Conservation (phyloP, 2,329 filamentous ascomycete genomes). For the Juglanconis oblonga region DNA sequence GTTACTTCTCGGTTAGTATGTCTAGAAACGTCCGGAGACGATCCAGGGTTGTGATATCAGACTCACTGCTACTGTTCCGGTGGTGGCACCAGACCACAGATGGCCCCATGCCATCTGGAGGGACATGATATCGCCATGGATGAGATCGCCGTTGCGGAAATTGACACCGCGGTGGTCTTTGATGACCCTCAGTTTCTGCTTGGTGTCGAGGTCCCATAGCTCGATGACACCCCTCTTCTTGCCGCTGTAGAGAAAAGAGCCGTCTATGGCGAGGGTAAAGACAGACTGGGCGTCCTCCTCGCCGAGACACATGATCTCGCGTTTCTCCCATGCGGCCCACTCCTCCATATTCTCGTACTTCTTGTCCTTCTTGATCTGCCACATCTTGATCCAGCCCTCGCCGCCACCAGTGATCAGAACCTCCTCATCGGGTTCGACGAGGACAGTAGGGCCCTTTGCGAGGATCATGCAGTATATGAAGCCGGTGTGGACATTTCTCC, state of each 20-base stretch:
- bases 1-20: conserved; percentile 5
- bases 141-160: background rate
- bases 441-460: conserved; percentile 63
- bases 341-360: conserved; percentile 64
- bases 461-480: conserved; percentile 97
- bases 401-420: conserved; percentile 88
- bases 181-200: conserved; percentile 83
- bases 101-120: conserved; percentile 82
- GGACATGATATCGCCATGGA: conserved; percentile 72
- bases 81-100: conserved; percentile 85
- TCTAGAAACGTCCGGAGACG: background rate
- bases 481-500: conserved; percentile 88
- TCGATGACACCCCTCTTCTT: conserved; percentile 85
- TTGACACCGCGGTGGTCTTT: conserved; percentile 59
- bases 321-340: conserved; percentile 20
- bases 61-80: conserved; percentile 77
- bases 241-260: conserved; percentile 88
- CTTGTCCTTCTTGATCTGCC: conserved; percentile 59
- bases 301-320: conserved; percentile 58
- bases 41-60: background rate
- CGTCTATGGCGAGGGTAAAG: conserved; percentile 80
- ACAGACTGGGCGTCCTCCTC: conserved; percentile 59
- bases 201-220: conserved; percentile 94
- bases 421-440: conserved; percentile 71
- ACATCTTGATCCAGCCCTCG: conserved; percentile 93